Base-by-base conservation (phyloP, 805 yeast species). In the Saccharomyces cerevisiae region DNA sequence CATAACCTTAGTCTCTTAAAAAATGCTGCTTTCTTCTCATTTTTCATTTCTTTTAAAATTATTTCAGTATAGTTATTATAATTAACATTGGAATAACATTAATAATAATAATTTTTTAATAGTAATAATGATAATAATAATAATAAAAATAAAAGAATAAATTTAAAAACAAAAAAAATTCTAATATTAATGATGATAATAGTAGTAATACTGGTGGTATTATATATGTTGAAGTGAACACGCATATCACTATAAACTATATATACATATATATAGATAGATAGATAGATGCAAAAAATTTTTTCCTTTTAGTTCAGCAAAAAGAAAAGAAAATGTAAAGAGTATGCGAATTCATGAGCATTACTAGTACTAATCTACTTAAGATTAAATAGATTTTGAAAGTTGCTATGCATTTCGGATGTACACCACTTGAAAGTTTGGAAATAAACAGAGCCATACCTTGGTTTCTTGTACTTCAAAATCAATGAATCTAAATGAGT, bases 401-500 rank as follows among this genome's bases (percentile, higher is more conserved):
- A 36, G 22, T 36, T 36, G 11, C 8, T 36, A 9, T 17, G 10
- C 43, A 36, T 17, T n/a, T 36, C 43, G 13, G 56, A 50, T 32
- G 50, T 50, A 27, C 60, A 57, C 60, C 60, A 57, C 31, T 51
- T 53, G 22, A 49, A 53, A 14, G 54, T 57, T 48, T 56, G 56
- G 22, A 41, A 50, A 48, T 58, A 59, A 9, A 62, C 56, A 31
- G 59, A 57, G 47, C 62, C 63, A 51, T 54, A 59, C 41, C 55
- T 58, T 53, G 57, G 57, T 48, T 50, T 59, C 47, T 55, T 57
- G 48, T 63, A 70, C 54, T 69, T 70, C 22, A 53, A 46, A 11
- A 51, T 54, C 27, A 70, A 50, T 4, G 72, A 62, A 41, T 62
- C 61, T 27, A 69, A 51, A 50, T 60, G 64, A 8, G 71, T 66